A percentile compares a stretch with the other conserved stretches of the same genome.
These are phyloP conservation scores for Metarhizium humberi DNA, from an alignment of 2,329 filamentous ascomycete species.

Conservation along the genomic window DNA sequence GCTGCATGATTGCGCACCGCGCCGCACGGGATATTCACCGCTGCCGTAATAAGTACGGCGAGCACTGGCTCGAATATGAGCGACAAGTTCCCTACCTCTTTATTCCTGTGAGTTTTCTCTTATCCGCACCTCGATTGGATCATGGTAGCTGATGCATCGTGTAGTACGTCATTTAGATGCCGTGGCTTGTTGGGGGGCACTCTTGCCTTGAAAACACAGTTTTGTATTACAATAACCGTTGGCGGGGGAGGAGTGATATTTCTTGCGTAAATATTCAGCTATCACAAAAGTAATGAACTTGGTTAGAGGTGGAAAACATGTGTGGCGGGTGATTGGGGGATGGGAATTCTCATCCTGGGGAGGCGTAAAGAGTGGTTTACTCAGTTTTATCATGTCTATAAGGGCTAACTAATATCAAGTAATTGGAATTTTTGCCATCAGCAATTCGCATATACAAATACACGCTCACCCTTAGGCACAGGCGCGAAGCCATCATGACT, in stretches of 20 bases:
- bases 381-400: neutral
- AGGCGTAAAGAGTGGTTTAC: neutral
- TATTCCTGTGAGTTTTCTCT: constrained; percentile 49
- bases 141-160: constrained; percentile 7
- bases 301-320: neutral
- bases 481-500: neutral
- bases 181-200: neutral
- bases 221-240: neutral
- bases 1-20: constrained; percentile 71
- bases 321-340: neutral
- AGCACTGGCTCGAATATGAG: constrained; percentile 74
- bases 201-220: neutral
- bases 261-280: neutral
- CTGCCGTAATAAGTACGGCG: constrained; percentile 73
- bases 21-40: constrained; percentile 66
- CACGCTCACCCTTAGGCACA: too few relatives aligned
- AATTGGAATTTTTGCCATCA: neutral
- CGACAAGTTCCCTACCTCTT: constrained; percentile 73
- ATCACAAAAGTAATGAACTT: neutral
- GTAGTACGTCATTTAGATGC: constrained; percentile 33
- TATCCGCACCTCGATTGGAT: neutral
- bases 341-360: neutral
- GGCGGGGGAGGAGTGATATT: neutral
- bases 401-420: neutral
- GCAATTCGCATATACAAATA: too few relatives aligned